Conservation (phyloP, 257 asterid species). For the Osmanthus fragrans region DNA sequence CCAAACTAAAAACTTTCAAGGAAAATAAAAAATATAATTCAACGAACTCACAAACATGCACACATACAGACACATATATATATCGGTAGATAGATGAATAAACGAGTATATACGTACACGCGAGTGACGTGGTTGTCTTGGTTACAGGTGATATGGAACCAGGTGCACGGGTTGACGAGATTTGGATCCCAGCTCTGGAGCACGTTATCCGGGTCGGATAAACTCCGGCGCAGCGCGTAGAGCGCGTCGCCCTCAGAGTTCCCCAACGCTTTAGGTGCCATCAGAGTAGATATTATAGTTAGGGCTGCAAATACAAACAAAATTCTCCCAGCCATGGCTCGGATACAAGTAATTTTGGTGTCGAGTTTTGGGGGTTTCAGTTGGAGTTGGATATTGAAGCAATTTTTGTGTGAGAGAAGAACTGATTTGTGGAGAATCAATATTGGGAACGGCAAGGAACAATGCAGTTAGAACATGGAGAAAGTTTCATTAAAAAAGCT, state of each 20-base stretch:
- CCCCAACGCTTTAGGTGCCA: slow-evolving; percentile 34
- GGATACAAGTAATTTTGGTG: slow-evolving; percentile 3
- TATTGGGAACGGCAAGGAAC: slow-evolving; percentile 31
- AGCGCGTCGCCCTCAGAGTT: slow-evolving; percentile 70
- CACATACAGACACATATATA: not conserved
- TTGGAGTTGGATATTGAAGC: slow-evolving; percentile 7
- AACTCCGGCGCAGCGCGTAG: slow-evolving; percentile 50
- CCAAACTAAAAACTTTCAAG: not conserved
- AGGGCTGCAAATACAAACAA: slow-evolving; percentile 33
- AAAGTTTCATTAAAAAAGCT: not conserved
- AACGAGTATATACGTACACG: slow-evolving; percentile 38
- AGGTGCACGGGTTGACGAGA: slow-evolving; percentile 60
- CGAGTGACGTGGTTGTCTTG: slow-evolving; percentile 62
- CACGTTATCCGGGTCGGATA: slow-evolving; percentile 56
- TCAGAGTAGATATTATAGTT: slow-evolving; percentile 23
- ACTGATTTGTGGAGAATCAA: slow-evolving; percentile 32
- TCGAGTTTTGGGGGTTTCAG: slow-evolving; percentile 10
- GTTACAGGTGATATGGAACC: slow-evolving; percentile 68
- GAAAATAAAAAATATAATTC: too few species aligned
- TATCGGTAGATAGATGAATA: not conserved
- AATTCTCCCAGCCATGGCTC: slow-evolving; percentile 39
- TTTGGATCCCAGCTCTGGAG: slow-evolving; percentile 74
- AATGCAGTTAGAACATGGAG: not conserved
- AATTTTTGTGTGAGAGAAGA: slow-evolving; percentile 21
- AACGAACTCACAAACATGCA: not conserved